Base-by-base conservation (phyloP, 2,329 filamentous ascomycete genomes). In the Cryphonectria parasitica region DNA sequence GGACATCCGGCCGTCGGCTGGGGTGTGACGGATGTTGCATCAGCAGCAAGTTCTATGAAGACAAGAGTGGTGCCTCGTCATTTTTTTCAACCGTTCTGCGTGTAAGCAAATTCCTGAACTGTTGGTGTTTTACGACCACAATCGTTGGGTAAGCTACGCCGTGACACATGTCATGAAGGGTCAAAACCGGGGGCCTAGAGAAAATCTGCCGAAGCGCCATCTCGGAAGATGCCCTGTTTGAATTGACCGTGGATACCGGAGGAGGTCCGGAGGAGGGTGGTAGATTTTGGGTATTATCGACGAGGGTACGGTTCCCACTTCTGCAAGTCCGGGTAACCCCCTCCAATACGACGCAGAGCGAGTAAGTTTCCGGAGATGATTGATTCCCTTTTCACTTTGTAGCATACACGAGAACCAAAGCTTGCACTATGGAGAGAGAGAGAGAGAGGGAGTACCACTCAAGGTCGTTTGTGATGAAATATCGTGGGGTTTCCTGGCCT, bases 261-360 rank as follows among this genome's bases (percentile, higher is more conserved):
- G 22, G 17, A 61, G 17, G 58, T 22, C 34, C 31, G 58, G 31
- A 61, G 58, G 17, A 61, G 31, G 34, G 58, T 22, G 2, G 7
- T 25, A 31, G 7, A 31, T 36, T 61, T 1, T 39, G 34, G 58
- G 58, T 61, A n/a, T 61, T 39, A 39, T 61, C 31, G 31, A 61
- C 58, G 58, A 34, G 58, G 31, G 34, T 39, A 17, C 8, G 17
- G 31, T 61, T 36, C 58, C 58, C 58, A 61, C 58, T 61, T 61
- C 58, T 36, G 58, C 58, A 61, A 13, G n/a, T 11, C 34, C 31
- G 19, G 39, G 25, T 39, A 39, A 11, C 3, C 22, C 2, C 15
- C 58, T 13, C 34, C 58, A 6, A 61, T 61, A 25, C 58, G 31
- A 61, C 58, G n/a, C 58, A 61, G n/a, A 25, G 22, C 58, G 31